A percentile compares a stretch with the other conserved stretches of the same genome.
Evolutionary conservation across 805 yeast genomes (phyloP).

Genomic region (Zygoascus flipseniorum): DNA sequence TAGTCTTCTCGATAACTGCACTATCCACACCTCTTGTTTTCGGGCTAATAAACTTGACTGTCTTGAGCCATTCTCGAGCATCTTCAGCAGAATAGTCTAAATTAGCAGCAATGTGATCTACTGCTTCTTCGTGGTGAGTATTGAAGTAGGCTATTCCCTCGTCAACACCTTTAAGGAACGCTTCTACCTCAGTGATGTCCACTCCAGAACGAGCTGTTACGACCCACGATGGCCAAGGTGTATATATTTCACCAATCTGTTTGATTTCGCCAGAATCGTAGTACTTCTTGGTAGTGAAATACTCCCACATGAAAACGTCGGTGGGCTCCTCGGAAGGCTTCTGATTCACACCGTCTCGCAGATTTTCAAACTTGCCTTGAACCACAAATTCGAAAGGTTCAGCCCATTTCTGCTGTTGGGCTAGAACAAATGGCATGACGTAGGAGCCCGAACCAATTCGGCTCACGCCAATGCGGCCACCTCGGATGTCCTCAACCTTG

Average conservation of each 20-base stretch:
- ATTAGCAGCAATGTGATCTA: slow-evolving; percentile 52
- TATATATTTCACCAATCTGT: slow-evolving; percentile 76
- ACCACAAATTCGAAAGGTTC: slow-evolving; percentile 41
- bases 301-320: slow-evolving; percentile 95
- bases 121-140: slow-evolving; percentile 52
- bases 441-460: slow-evolving; percentile 83
- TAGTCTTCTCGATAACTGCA: slow-evolving; percentile 46
- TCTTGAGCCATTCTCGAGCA: slow-evolving; percentile 72
- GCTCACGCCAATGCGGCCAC: slow-evolving; percentile 64
- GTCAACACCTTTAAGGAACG: slow-evolving; percentile 48
- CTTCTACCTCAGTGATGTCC: slow-evolving; percentile 22
- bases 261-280: slow-evolving; percentile 75
- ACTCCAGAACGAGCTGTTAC: slow-evolving; percentile 44
- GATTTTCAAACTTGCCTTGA: slow-evolving; percentile 59
- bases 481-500: slow-evolving; percentile 46
- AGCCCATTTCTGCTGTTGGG: slow-evolving; percentile 47
- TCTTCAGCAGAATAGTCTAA: slow-evolving; percentile 73
- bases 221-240: slow-evolving; percentile 98
- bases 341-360: slow-evolving; percentile 71
- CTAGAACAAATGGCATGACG: slow-evolving; percentile 83
- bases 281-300: slow-evolving; percentile 80
- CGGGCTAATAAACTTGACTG: slow-evolving; percentile 54
- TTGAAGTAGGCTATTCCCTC: slow-evolving; percentile 63
- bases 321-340: slow-evolving; percentile 37
- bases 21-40: slow-evolving; percentile 42